phyloP scores from a whole-genome alignment of 768 basidiomycete genomes.

The Pisolithus marmoratus region DNA sequence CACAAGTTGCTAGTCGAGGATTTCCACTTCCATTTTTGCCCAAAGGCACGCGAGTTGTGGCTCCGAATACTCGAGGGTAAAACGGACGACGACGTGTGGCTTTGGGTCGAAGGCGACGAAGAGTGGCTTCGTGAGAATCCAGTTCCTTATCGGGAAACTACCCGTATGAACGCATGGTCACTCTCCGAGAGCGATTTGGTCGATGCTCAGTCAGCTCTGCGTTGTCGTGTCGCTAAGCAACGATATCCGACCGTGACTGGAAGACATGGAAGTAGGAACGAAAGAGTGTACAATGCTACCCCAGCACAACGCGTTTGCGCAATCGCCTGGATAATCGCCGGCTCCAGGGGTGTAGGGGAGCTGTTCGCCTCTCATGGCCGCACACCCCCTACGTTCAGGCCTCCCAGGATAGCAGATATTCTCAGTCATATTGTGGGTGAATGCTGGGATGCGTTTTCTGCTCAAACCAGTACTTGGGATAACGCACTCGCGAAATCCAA shows the following conservation, averaged over 20 bases:
- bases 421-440: not conserved
- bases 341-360: not conserved
- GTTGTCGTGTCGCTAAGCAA: not conserved
- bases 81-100: not conserved
- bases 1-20: too few relatives aligned
- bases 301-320: not conserved
- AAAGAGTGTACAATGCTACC: not conserved
- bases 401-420: not conserved
- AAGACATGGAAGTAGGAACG: too few relatives aligned
- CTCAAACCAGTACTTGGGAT: not conserved
- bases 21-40: too few relatives aligned
- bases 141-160: not conserved
- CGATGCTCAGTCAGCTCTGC: not conserved
- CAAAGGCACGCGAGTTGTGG: too few relatives aligned
- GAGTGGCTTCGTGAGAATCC: not conserved
- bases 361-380: not conserved
- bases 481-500: not conserved
- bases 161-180: too few relatives aligned
- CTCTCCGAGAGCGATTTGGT: too few relatives aligned
- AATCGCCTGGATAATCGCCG: not conserved
- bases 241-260: not conserved
- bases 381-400: not conserved
- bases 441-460: not conserved
- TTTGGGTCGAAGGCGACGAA: not conserved
- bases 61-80: not conserved